Percentiles rank a stretch among this genome's conserved stretches.
Evolutionary conservation across 169 alveolate species (phyloP).

Genomic region (Plasmodium gallinaceum): DNA sequence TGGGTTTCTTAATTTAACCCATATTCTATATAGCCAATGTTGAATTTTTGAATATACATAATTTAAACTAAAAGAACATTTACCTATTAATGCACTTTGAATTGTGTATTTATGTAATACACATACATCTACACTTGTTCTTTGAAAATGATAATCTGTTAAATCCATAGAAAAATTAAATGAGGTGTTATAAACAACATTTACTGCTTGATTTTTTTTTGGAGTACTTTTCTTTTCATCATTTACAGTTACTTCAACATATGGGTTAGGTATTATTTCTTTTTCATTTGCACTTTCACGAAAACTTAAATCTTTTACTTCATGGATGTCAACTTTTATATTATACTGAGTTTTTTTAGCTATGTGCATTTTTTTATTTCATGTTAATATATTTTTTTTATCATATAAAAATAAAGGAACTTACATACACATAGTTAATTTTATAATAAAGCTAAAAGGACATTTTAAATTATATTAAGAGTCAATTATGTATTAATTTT

Average conservation of each 20-base stretch:
- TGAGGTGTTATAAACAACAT: constrained; percentile 86
- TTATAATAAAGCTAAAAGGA: too few relatives aligned
- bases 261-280: constrained; percentile 87
- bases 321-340: constrained; percentile 90
- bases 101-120: constrained; percentile 87
- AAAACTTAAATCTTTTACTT: constrained; percentile 88
- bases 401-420: too few relatives aligned
- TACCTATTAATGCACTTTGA: constrained; percentile 87
- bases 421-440: too few relatives aligned
- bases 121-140: constrained; percentile 86
- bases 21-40: constrained; percentile 89
- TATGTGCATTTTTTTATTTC: background rate
- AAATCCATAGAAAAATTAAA: constrained; percentile 87
- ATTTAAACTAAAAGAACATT: constrained; percentile 88
- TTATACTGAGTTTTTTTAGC: constrained; percentile 79
- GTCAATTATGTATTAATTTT: too few relatives aligned
- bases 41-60: constrained; percentile 87
- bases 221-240: constrained; percentile 80
- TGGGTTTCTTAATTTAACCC: constrained; percentile 87
- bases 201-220: constrained; percentile 84
- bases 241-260: constrained; percentile 80
- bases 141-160: constrained; percentile 82
- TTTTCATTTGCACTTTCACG: constrained; percentile 86
- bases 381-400: too few relatives aligned
- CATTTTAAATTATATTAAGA: too few relatives aligned